Evolutionary conservation across 164 flowering plant species (phyloP).

Genomic region (Malania oleifera): DNA sequence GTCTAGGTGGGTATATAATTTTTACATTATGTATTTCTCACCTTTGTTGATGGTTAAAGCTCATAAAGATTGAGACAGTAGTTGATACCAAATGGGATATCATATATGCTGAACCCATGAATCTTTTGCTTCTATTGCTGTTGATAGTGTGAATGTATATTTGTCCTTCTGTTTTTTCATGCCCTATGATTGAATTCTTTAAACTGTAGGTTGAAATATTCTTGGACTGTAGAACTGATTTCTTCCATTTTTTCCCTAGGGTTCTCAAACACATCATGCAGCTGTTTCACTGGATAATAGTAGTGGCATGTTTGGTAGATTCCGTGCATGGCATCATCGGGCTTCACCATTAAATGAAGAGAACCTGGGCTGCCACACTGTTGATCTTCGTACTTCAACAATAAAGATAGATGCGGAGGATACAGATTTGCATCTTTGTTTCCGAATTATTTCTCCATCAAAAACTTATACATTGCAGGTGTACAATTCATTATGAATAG

Average conservation of each 20-base stretch:
- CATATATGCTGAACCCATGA: too few relatives aligned
- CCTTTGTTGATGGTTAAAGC: too few relatives aligned
- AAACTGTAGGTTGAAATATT: too few relatives aligned
- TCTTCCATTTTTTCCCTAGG: slow-evolving; percentile 30
- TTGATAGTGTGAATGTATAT: too few relatives aligned
- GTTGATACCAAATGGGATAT: too few relatives aligned
- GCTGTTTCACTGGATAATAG: slow-evolving; percentile 40
- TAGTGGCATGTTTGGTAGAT: slow-evolving; percentile 77
- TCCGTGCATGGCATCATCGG: slow-evolving; percentile 56
- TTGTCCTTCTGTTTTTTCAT: too few relatives aligned
- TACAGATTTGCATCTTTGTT: slow-evolving; percentile 81
- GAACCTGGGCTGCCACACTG: slow-evolving; percentile 48
- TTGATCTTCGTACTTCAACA: slow-evolving; percentile 74
- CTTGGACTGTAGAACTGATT: too few relatives aligned
- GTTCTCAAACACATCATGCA: slow-evolving; percentile 44
- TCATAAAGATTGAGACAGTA: too few relatives aligned
- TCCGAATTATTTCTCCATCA: slow-evolving; percentile 77
- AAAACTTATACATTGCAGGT: slow-evolving; percentile 90
- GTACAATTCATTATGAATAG: slow-evolving; percentile 2
- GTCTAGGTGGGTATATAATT: too few relatives aligned
- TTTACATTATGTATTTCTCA: too few relatives aligned
- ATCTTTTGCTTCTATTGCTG: too few relatives aligned
- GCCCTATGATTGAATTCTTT: too few relatives aligned
- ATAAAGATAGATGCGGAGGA: slow-evolving; percentile 92
- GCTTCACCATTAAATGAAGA: slow-evolving; percentile 48